Evolutionary conservation across 208 protist genomes (phyloP), one percentile per base, ranked within the genome.

Genomic region (Leishmania mexicana): DNA sequence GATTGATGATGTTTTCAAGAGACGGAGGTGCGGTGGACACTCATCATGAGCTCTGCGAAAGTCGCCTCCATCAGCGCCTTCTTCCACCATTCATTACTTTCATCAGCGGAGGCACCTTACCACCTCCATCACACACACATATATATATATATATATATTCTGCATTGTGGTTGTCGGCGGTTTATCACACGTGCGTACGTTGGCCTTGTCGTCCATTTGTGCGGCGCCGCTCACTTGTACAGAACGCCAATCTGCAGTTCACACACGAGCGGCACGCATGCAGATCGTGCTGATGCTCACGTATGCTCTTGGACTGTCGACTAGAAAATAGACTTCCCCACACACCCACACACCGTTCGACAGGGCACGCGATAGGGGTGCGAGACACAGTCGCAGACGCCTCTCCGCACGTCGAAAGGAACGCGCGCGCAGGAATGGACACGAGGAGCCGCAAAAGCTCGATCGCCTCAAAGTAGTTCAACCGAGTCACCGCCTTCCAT

Each of bases 401-500:
- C 17, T 45, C 21, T 42, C 21, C 42, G 0, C 40, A 6, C 67
- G 1, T 72, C 67, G 40, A 2, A 72, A 45, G 21, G 21, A 28
- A n/a, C 64, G 64, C 31, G 35, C 64, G 2, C 42, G 4, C 42
- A 74, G 3, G 38, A 15, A 38, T 31, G 51, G 5, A 54, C 15
- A 21, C 5, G 6, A 49, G 21, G 2, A 28, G 8, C 31, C 0
- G 62, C 62, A 68, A 31, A 31, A 10, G 8, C 49, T 51, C 68
- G 11, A 53, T 45, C 45, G 3, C 28, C 42, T 53, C 21, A 85
- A 15, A 88, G 15, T 45, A 93, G 54, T 13, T 68, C 81, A 0
- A 86, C 92, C 2, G 87, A 76, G 70, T 94, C 90, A 13, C 86
- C 87, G 38, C 81, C 60, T 73, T 94, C 90, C 81, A 95, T 85